phyloP scores from a whole-genome alignment of 495 filamentous ascomycete genomes.

The Venustampulla echinocandica region DNA sequence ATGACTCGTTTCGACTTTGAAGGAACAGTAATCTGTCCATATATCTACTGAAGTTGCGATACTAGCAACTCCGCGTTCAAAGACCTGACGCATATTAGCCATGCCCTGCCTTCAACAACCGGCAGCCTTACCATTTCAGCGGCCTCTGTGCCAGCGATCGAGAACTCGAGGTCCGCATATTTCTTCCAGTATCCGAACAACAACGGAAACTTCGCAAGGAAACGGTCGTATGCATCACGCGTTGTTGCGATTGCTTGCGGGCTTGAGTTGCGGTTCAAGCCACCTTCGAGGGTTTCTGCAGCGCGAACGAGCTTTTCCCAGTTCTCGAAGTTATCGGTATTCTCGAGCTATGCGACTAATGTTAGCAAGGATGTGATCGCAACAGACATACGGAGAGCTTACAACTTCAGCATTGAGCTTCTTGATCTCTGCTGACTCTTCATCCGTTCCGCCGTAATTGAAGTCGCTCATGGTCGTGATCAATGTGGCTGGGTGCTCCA shows the following conservation, averaged over 20 bases:
- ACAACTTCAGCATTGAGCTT: constrained; percentile 74
- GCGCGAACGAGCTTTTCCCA: constrained; percentile 90
- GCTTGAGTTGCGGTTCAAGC: constrained; percentile 91
- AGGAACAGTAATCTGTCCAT: constrained; percentile 93
- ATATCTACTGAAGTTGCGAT: constrained; percentile 90
- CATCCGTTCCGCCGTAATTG: constrained; percentile 66
- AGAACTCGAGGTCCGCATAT: constrained; percentile 96
- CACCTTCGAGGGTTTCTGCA: constrained; percentile 79
- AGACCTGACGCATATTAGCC: constrained; percentile 51
- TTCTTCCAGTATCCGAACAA: constrained; percentile 99
- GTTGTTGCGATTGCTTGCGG: constrained; percentile 83
- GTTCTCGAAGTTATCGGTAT: constrained; percentile 85
- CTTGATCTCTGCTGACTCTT: constrained; percentile 78
- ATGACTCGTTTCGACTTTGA: constrained; percentile 96
- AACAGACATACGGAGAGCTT: constrained; percentile 28
- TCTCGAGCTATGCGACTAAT: constrained; percentile 43
- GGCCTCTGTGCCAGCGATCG: constrained; percentile 91
- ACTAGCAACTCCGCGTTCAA: constrained; percentile 90
- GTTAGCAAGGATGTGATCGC: constrained; percentile 1
- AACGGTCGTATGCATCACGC: constrained; percentile 79
- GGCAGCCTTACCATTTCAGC: constrained; percentile 77
- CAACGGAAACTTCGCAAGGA: constrained; percentile 90
- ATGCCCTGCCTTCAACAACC: background rate
- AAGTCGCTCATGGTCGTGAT: constrained; percentile 30
- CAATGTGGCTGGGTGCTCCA: background rate